Base-by-base conservation (phyloP, 139 green algal species). In the Chlamydomonas schloesseri region DNA sequence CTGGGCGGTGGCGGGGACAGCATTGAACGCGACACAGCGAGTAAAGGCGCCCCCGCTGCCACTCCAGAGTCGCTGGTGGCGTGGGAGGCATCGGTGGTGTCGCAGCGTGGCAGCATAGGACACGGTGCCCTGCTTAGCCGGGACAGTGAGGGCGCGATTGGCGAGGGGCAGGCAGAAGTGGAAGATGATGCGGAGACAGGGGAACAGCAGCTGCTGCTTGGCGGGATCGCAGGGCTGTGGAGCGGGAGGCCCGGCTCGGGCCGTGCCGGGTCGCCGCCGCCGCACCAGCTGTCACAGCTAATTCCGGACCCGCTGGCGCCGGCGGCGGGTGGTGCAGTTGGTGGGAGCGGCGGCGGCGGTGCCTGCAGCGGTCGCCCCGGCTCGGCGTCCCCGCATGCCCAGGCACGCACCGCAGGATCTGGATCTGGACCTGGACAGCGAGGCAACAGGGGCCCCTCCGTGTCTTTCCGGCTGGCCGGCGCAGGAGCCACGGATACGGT, bases 51-150 rank as follows among this genome's bases (percentile, higher is more conserved):
- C 42, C 42, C 6, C 42, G 8, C 42, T 8, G 53, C 33, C 29
- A 64, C 42, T 5, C 36, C 15, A 17, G 64, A 67, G 21, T 84
- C 78, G 24, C 78, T 84, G 64, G 42, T 46, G 5, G 31, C 23
- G 2, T 85, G 79, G 79, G 79, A 76, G 47, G 79, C 23, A 31
- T 20, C 46, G 8, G 46, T 77, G 47, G 10, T 55, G 31, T 69
- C n/a, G 47, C 31, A 5, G 31, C 67, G 64, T 14, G 76, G 47
- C 67, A 69, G 67, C 11, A 46, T n/a, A 3, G 79, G 79, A 2
- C 47, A 69, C 50, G 67, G 47, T 21, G 28, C 31, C 31, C 5
- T 67, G 42, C 20, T 28, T 11, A 4, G 18, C 20, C 55, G 9
- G 21, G 60, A 24, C 21, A 31, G 2, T 2, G 18, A 11, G 18